Evolutionary conservation across 805 yeast species (phyloP).

Genomic region (Monosporozyma aquatica): DNA sequence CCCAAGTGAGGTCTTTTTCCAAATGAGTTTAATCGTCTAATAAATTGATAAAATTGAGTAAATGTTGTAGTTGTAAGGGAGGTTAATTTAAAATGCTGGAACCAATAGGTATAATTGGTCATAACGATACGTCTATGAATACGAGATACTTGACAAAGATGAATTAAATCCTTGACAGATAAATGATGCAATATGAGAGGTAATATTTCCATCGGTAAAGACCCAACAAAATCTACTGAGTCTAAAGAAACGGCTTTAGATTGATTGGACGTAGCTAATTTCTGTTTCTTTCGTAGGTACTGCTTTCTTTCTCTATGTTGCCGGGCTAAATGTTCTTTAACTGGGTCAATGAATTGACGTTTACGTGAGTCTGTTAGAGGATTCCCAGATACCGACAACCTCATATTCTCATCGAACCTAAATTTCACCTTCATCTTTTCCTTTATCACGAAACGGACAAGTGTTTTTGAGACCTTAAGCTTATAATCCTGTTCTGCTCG

Average conservation of each 20-base stretch:
- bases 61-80: conserved; percentile 12
- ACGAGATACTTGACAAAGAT: conserved; percentile 15
- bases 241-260: not conserved
- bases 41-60: conserved; percentile 13
- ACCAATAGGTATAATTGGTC: conserved; percentile 12
- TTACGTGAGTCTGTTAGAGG: not conserved
- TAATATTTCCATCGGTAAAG: conserved; percentile 24
- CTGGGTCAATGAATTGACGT: conserved; percentile 18
- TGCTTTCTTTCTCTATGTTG: too few relatives aligned
- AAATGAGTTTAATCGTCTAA: conserved; percentile 4
- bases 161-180: conserved; percentile 14
- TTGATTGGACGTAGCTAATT: not conserved
- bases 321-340: conserved; percentile 10
- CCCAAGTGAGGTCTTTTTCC: conserved; percentile 5
- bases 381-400: too few relatives aligned
- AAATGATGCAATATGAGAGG: conserved; percentile 15
- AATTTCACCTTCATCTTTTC: too few relatives aligned
- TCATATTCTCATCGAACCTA: too few relatives aligned
- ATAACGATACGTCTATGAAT: conserved; percentile 17
- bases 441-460: conserved; percentile 10
- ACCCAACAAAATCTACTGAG: conserved; percentile 12
- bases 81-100: conserved; percentile 14
- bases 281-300: not conserved
- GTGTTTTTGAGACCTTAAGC: conserved; percentile 11
- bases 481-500: conserved; percentile 9